A percentile compares a stretch with the other conserved stretches of the same genome.
Conservation (phyloP, 192 early-diverging fungal genomes). For the Linnemannia elongata region DNA sequence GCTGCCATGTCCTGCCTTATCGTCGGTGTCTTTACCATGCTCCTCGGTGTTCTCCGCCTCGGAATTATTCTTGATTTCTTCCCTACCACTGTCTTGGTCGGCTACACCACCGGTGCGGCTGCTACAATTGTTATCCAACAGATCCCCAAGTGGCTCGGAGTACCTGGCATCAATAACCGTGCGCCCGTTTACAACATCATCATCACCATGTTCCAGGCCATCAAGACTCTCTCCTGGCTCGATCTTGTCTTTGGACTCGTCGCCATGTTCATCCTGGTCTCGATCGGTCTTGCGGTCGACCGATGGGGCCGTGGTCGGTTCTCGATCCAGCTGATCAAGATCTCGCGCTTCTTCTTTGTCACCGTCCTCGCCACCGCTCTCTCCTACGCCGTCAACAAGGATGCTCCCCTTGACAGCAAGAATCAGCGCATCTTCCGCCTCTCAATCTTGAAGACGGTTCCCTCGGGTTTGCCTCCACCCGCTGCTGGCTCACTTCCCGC, state of each 20-base stretch:
- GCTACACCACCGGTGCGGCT: constrained; percentile 91
- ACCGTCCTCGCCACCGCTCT: constrained; percentile 82
- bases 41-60: constrained; percentile 87
- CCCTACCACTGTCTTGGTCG: constrained; percentile 84
- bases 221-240: constrained; percentile 37
- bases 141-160: constrained; percentile 83
- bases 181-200: constrained; percentile 69
- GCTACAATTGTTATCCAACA: constrained; percentile 79
- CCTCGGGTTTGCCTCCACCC: constrained; percentile 78
- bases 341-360: constrained; percentile 80
- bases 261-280: constrained; percentile 26
- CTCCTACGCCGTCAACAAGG: constrained; percentile 74
- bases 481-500: constrained; percentile 64
- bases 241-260: constrained; percentile 49
- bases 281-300: constrained; percentile 43
- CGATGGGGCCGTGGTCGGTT: constrained; percentile 53
- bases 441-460: constrained; percentile 78
- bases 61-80: constrained; percentile 94
- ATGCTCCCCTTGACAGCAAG: constrained; percentile 25
- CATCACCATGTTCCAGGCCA: constrained; percentile 42
- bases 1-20: constrained; percentile 78
- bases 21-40: constrained; percentile 76
- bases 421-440: constrained; percentile 62
- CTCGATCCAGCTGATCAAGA: constrained; percentile 75
- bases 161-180: constrained; percentile 81